These are phyloP conservation scores for Geotrichum phurueaensis DNA, from an alignment of 1,139 yeast genomes.

Conservation along the genomic window DNA sequence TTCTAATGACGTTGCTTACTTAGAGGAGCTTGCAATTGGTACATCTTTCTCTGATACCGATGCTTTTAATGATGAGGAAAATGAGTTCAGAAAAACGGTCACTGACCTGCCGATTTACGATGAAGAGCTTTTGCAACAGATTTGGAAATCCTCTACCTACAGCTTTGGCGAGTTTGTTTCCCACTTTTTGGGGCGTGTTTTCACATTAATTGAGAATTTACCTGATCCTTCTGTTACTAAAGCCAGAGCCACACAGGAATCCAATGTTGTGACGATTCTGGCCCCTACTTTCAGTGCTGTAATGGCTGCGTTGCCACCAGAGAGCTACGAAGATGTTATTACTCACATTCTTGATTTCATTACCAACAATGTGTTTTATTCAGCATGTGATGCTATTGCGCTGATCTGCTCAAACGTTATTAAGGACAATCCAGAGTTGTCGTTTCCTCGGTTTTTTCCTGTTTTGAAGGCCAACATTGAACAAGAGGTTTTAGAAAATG, in stretches of 20 bases:
- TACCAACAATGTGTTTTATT: slow-evolving; percentile 54
- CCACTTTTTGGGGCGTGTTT: slow-evolving; percentile 54
- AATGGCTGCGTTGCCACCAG: slow-evolving; percentile 65
- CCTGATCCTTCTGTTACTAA: slow-evolving; percentile 40
- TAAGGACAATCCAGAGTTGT: slow-evolving; percentile 50
- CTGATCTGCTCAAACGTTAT: slow-evolving; percentile 66
- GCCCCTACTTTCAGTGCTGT: slow-evolving; percentile 65
- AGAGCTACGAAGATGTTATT: slow-evolving; percentile 50
- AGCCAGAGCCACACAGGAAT: slow-evolving; percentile 33
- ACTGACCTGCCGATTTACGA: slow-evolving; percentile 35
- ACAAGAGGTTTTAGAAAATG: slow-evolving; percentile 72
- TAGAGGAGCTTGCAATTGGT: slow-evolving; percentile 26
- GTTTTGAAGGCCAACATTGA: slow-evolving; percentile 49
- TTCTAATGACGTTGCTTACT: slow-evolving; percentile 39
- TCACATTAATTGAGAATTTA: slow-evolving; percentile 65
- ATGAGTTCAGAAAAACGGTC: slow-evolving; percentile 18
- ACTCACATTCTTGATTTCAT: slow-evolving; percentile 52
- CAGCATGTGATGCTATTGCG: slow-evolving; percentile 63
- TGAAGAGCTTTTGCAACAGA: slow-evolving; percentile 45
- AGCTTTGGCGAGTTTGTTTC: slow-evolving; percentile 60
- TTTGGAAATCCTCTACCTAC: slow-evolving; percentile 69
- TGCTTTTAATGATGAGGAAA: slow-evolving; percentile 19
- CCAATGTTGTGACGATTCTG: slow-evolving; percentile 47
- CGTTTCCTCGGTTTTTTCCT: slow-evolving; percentile 45
- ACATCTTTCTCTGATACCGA: slow-evolving; percentile 4